Evolutionary conservation across 2,329 filamentous ascomycete species (phyloP).

Genomic region (Chrysoporthe austroafricana): DNA sequence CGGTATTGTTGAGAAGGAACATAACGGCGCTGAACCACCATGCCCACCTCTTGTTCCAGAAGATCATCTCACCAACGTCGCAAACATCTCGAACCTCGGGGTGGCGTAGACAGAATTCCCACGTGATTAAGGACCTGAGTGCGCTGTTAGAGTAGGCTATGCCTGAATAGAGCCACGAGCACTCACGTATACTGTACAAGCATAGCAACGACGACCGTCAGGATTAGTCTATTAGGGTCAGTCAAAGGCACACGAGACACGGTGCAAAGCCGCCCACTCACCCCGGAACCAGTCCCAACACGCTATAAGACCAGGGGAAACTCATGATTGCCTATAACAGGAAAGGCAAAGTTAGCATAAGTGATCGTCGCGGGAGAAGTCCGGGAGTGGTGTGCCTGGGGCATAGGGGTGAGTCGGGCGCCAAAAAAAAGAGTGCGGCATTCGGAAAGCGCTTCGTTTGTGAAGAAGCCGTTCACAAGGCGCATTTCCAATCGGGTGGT

Average conservation of each 20-base stretch:
- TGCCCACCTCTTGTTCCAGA: constrained; percentile 79
- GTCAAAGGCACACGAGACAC: constrained; percentile 7
- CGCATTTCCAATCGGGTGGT: neutral
- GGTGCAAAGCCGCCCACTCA: constrained; percentile 30
- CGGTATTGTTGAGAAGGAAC: constrained; percentile 91
- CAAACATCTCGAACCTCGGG: constrained; percentile 92
- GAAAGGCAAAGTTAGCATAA: neutral
- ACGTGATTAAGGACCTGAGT: constrained; percentile 47
- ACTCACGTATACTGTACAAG: constrained; percentile 84
- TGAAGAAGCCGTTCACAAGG: neutral
- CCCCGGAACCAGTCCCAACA: constrained; percentile 84
- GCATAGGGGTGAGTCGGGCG: neutral
- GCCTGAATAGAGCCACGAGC: constrained; percentile 57
- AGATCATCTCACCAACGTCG: constrained; percentile 93
- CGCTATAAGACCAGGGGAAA: constrained; percentile 90
- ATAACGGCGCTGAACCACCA: constrained; percentile 76
- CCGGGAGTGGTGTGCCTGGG: neutral
- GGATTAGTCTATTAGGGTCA: constrained; percentile 59
- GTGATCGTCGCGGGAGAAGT: neutral
- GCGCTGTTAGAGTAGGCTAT: constrained; percentile 21
- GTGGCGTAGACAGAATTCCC: constrained; percentile 89
- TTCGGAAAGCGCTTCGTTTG: neutral
- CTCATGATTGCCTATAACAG: constrained; percentile 77
- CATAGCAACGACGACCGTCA: constrained; percentile 77
- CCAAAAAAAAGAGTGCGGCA: neutral